Percentiles rank a stretch among this genome's conserved stretches.
Evolutionary conservation across 257 asterid genomes (phyloP).

Genomic region (Paraleonurus japonicus): DNA sequence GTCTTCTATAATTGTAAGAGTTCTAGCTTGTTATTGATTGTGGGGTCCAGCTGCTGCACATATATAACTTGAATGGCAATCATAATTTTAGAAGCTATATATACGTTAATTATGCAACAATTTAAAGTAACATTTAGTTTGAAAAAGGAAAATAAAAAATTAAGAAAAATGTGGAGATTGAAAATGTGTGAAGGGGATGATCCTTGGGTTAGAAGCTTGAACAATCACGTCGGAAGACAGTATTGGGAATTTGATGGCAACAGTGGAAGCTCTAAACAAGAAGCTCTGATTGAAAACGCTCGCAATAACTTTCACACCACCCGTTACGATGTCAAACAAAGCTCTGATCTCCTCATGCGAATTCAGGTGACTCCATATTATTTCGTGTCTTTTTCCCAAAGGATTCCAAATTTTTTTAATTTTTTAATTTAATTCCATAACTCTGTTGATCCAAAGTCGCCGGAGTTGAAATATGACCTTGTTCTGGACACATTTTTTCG

Average conservation of each 20-base stretch:
- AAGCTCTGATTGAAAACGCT: constrained; percentile 38
- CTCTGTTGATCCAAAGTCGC: too few relatives aligned
- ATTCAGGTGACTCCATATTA: constrained; percentile 42
- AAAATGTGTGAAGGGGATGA: constrained; percentile 35
- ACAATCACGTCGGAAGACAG: constrained; percentile 46
- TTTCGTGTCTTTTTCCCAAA: too few relatives aligned
- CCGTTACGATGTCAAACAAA: constrained; percentile 43
- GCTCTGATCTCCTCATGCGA: constrained; percentile 74
- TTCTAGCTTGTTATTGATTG: neutral
- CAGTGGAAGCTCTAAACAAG: constrained; percentile 33
- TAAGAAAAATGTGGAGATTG: constrained; percentile 50
- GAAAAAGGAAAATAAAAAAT: neutral
- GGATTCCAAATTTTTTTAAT: neutral
- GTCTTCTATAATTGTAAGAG: neutral
- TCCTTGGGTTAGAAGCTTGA: constrained; percentile 43
- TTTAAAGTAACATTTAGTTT: neutral
- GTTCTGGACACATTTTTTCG: too few relatives aligned
- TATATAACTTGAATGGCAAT: neutral
- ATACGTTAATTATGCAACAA: too few relatives aligned
- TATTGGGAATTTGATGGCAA: constrained; percentile 67
- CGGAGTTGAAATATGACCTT: too few relatives aligned
- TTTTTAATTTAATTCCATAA: too few relatives aligned
- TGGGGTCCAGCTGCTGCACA: neutral
- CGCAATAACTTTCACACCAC: constrained; percentile 42
- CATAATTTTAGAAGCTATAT: too few relatives aligned